Base-by-base conservation (phyloP, 179 eudicot species). In the Patellifolia procumbens region DNA sequence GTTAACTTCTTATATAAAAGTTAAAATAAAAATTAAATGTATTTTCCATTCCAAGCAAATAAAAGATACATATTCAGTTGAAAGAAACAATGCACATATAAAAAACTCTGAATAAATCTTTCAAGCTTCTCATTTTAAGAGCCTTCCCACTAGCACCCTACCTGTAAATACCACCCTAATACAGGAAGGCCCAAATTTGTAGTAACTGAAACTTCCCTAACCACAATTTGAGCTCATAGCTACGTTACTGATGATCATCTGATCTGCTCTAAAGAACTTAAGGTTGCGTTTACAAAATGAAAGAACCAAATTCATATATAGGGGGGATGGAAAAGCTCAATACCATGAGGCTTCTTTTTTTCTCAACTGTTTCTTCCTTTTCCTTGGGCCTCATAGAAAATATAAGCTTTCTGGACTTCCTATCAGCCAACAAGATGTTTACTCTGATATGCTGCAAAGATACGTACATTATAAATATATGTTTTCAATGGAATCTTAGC, bases 331-430 rank as follows among this genome's bases (percentile, higher is more conserved):
- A 55, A 69, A 73, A 72, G 78, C 68, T 74, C 72, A 76, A 63
- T 86, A 96, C 99, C 99, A 96, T 91, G 60, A 96, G 89, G 69
- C 77, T 85, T 87, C 92, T 88, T 86, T 88, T 96, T 79, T 83
- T 88, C 87, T 87, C 86, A 65, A 88, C 79, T 42, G 55, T 77
- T 80, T 93, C 94, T 85, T 90, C 91, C 77, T 87, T 86, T 81
- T 91, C 96, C 85, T 86, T 89, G 70, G 90, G 92, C 83, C 84
- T 93, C 79, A 85, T 68, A 59, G 97, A 93, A 81, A 96, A 89
- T 79, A 88, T 84, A 70, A 96, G 91, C 88, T 79, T 93, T 77
- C 97, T 84, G 59, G 92, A 86, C 60, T 78, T 89, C 83, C 85
- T 89, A 78, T 93, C 94, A 65, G 91, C 98, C 82, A 88, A 72